Base-by-base conservation (phyloP, 805 yeast species). In the Candida stauntonica region DNA sequence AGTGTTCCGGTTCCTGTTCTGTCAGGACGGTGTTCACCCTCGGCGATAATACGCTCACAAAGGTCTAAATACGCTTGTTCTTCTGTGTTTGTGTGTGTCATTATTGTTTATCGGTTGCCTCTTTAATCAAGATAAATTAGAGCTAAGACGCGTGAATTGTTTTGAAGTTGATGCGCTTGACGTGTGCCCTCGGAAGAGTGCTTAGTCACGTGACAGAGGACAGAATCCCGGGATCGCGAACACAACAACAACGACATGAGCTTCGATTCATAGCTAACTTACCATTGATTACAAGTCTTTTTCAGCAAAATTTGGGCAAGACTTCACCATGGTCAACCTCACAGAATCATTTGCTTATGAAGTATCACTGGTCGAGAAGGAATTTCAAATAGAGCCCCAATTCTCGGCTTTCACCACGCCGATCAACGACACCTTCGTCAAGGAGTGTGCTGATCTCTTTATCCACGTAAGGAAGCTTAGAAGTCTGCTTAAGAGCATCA, bases 1-100 rank as follows among this genome's bases (percentile, higher is more conserved):
- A 66, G 69, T 0, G 99, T 93, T 5, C 99, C 99, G 0, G 99
- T 93, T 1, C 99, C 99, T 1, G 99, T 93, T 60, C 99, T 73
- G 60, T 93, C 99, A 7, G 93, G 91, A 45, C 99, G 78, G 51
- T 74, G 74, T 57, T 93, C 98, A 29, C 99, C 99, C 46, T 84
- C 78, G 1, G 72, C 68, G 16, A 93, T 77, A 59, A 93, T 91
- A 5, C 77, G 68, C 40, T 68, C 61, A 57, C 97, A 86, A 32
- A 93, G 72, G 47, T 86, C 89, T 30, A 93, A 73, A 58, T 93
- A 93, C 13, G 89, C 93, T 52, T 78, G 82, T 62, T 93, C 99
- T 48, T 84, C 88, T 3, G 31, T 3, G 41, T 55, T 55, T 8
- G 27, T 27, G 27, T 40, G 39, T 17, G 44, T 40, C 44, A 35